Evolutionary conservation across 108 stramenopile genomes (phyloP).

Genomic region (Craspedostauros australis): DNA sequence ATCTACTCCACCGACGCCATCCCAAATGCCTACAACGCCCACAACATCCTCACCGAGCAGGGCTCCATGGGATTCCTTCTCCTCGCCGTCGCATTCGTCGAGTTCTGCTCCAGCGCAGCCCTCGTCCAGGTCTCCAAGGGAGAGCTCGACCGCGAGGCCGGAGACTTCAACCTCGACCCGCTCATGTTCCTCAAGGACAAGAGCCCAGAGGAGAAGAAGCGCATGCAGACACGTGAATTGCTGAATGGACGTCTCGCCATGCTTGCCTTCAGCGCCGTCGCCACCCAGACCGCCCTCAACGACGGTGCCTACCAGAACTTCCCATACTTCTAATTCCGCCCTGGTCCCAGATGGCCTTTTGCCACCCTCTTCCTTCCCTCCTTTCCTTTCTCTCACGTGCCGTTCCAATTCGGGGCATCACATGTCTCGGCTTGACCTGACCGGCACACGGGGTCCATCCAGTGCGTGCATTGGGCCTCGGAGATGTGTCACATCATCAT

Average conservation of each 20-base stretch:
- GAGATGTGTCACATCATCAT: no score
- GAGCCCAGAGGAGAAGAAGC: slow-evolving; percentile 54
- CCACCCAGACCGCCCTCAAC: slow-evolving; percentile 86
- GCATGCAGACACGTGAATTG: slow-evolving; percentile 85
- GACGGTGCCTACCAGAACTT: slow-evolving; percentile 58
- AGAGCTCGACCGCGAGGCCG: slow-evolving; percentile 85
- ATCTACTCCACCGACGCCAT: slow-evolving; percentile 63
- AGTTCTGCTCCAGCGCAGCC: slow-evolving; percentile 69
- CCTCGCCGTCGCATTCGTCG: slow-evolving; percentile 58
- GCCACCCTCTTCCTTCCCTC: no score
- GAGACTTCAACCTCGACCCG: slow-evolving; percentile 85
- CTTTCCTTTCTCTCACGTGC: no score
- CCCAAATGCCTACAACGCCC: slow-evolving; percentile 79
- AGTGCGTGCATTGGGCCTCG: no score
- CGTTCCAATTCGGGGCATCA: no score
- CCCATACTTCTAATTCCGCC: slow-evolving; percentile 74
- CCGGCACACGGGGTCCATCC: no score
- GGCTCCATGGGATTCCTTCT: slow-evolving; percentile 83
- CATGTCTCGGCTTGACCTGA: no score
- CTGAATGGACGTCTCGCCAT: slow-evolving; percentile 94
- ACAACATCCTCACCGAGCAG: slow-evolving; percentile 68
- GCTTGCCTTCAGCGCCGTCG: slow-evolving; percentile 92
- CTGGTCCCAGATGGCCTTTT: background rate
- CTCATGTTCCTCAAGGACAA: slow-evolving; percentile 80
- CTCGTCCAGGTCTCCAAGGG: slow-evolving; percentile 89